Evolutionary conservation across 1,139 yeast species (phyloP), one percentile per base, ranked within the genome.

Genomic region (Geotrichum carabidarum): DNA sequence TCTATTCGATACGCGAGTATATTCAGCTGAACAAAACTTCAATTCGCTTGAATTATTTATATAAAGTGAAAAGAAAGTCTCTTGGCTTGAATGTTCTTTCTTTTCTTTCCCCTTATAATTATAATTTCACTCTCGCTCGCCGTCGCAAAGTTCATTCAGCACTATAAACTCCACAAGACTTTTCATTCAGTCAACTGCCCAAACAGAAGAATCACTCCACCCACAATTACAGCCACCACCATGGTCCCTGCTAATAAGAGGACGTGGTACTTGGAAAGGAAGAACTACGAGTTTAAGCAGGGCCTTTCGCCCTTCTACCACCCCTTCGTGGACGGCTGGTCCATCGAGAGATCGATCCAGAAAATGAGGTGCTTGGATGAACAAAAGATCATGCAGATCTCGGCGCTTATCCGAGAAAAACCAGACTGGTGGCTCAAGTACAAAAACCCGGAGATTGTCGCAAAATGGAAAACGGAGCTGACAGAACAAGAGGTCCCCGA

Each of bases 381-480:
- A 59, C 65, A 67, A 66, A 54, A 62, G 14, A 66, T 72, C 6
- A 59, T 63, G 30, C 63, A 63, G 1, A 57, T 72, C 17, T 65
- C 70, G n/a, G 56, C 59, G 48, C 50, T 59, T 8, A 69, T 72
- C 41, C 62, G 74, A 32, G 54, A 55, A 8, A 74, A 73, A 54
- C 70, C 71, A 1, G 60, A 70, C 18, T 74, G 78, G 78, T 61
- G 65, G 53, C 17, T 51, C 4, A 74, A 74, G 56, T 70, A 65
- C 53, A 68, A 67, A 44, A 64, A 71, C 50, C 55, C 60, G 0
- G 62, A 49, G 1, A 71, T 74, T 48, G 58, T 60, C 11, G 58
- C 48, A 2, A 74, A 72, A 58, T 74, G 78, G 78, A 63, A 59
- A 51, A 40, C 51, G 1, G 78, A 74, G 58, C 57, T 71, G 11